These are phyloP conservation scores for Podila clonocystis DNA, from an alignment of 192 early-diverging fungal genomes.

Conservation along the genomic window DNA sequence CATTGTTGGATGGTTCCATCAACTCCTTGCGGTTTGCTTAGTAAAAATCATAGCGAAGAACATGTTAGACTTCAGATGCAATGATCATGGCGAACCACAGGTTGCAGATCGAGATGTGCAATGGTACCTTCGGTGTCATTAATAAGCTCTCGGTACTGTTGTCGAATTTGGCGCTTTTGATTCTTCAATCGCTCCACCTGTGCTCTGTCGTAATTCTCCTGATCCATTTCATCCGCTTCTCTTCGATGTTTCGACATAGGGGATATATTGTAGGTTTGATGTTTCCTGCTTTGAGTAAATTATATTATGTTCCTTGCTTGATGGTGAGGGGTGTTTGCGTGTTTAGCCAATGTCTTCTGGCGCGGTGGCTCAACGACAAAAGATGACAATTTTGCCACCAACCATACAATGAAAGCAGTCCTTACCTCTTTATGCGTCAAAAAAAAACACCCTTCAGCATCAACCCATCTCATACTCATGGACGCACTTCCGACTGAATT, in stretches of 20 bases:
- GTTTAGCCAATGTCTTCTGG: not conserved
- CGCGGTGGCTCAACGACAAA: too few species aligned
- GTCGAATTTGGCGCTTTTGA: constrained; percentile 47
- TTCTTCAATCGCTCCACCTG: constrained; percentile 33
- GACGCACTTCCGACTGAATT: constrained; percentile 36
- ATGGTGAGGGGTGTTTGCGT: not conserved
- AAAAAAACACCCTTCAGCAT: not conserved
- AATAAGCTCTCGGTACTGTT: constrained; percentile 50
- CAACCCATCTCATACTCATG: constrained; percentile 7
- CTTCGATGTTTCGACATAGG: too few species aligned
- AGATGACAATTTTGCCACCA: too few species aligned
- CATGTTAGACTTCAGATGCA: too few species aligned
- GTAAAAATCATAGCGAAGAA: too few species aligned
- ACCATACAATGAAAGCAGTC: not conserved
- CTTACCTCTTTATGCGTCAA: not conserved
- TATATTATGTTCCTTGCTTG: too few species aligned
- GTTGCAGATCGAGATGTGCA: not conserved
- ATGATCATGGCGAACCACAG: not conserved
- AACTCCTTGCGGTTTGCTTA: constrained; percentile 53
- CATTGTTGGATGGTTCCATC: constrained; percentile 45
- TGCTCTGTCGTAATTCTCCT: not conserved
- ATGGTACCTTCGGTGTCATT: constrained; percentile 43
- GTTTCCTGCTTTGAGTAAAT: not conserved
- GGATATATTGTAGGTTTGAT: not conserved
- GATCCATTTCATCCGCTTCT: constrained; percentile 17